These are phyloP conservation scores for Metarhizium anisopliae DNA, from an alignment of 2,329 filamentous ascomycete genomes.

Conservation along the genomic window DNA sequence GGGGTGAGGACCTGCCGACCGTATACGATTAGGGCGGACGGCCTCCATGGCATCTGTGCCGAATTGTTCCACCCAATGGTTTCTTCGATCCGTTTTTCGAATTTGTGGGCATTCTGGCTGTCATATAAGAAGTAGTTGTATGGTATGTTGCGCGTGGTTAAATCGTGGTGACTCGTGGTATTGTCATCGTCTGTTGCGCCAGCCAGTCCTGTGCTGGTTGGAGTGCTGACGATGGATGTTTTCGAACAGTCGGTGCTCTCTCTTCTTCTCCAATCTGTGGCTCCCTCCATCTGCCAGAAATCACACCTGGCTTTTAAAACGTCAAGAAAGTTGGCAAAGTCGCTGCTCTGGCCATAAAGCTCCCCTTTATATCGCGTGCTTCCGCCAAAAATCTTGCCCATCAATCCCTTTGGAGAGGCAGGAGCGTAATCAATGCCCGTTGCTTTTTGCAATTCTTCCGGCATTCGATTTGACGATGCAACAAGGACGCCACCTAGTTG, in stretches of 20 bases:
- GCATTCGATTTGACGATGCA: constrained; percentile 75
- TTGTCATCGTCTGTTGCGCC: neutral
- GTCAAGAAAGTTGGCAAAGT: constrained; percentile 69
- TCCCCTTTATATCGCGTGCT: constrained; percentile 30
- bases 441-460: constrained; percentile 70
- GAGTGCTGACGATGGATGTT: neutral
- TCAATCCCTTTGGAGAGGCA: constrained; percentile 42
- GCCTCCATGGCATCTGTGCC: constrained; percentile 28
- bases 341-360: constrained; percentile 52
- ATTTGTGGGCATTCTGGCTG: constrained; percentile 16
- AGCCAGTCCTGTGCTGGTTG: neutral
- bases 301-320: constrained; percentile 71
- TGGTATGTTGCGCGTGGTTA: constrained; percentile 15
- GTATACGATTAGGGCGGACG: constrained; percentile 44
- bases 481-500: constrained; percentile 73
- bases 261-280: constrained; percentile 59
- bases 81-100: constrained; percentile 14
- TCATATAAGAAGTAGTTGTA: constrained; percentile 19
- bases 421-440: constrained; percentile 59
- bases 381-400: constrained; percentile 38
- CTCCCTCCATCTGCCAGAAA: constrained; percentile 75
- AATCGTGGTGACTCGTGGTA: constrained; percentile 4
- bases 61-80: constrained; percentile 14
- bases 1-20: constrained; percentile 54
- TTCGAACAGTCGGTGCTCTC: constrained; percentile 26